Conservation (phyloP, 441 rosid species). For the Pelargonium cotyledonis region DNA sequence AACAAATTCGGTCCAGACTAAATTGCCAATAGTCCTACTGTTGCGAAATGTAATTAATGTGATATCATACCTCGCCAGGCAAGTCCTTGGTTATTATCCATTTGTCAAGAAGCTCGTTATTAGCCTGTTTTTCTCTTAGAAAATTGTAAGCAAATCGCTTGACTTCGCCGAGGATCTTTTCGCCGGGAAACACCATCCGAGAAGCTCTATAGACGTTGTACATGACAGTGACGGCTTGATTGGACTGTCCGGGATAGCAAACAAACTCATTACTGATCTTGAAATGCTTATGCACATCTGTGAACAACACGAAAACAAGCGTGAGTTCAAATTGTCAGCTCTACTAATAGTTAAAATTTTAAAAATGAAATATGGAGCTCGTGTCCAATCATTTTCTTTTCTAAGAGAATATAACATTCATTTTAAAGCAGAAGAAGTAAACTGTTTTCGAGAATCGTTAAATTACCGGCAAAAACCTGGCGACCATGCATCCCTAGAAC, state of each 20-base stretch:
- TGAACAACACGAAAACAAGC: too few species aligned
- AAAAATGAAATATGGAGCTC: too few species aligned
- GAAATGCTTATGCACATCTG: conserved; percentile 71
- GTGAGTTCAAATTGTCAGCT: too few species aligned
- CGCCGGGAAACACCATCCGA: conserved; percentile 62
- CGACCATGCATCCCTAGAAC: conserved; percentile 63
- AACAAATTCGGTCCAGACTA: too few species aligned
- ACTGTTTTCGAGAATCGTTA: too few species aligned
- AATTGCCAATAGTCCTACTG: too few species aligned
- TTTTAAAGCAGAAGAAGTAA: too few species aligned
- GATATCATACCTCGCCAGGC: conserved; percentile 68
- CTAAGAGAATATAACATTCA: too few species aligned
- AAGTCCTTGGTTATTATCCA: conserved; percentile 90
- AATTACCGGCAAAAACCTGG: conserved; percentile 71
- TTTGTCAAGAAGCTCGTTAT: conserved; percentile 58
- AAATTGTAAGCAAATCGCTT: conserved; percentile 42
- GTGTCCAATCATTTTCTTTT: too few species aligned
- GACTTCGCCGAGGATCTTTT: conserved; percentile 54
- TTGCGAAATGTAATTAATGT: too few species aligned
- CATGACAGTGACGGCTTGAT: conserved; percentile 81
- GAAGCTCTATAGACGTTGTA: conserved; percentile 80
- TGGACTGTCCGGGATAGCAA: conserved; percentile 73
- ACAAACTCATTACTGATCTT: conserved; percentile 61
- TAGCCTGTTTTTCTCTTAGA: conserved; percentile 45
- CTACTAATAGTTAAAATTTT: too few species aligned